Evolutionary conservation across 345 rosid species (phyloP).

Genomic region (Aethionema arabicum): DNA sequence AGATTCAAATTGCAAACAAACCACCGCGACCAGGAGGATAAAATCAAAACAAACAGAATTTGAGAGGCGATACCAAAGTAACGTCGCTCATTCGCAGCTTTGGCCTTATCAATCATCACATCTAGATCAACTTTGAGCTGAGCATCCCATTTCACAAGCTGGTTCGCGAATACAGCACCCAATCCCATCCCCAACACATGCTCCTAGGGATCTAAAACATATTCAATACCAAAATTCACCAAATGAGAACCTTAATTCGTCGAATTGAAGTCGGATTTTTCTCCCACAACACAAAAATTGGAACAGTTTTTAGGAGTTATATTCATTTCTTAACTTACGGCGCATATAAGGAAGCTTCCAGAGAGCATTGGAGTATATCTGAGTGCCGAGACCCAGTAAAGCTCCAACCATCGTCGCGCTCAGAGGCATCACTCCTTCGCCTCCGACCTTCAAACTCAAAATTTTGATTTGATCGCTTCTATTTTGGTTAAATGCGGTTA

Average conservation of each 20-base stretch:
- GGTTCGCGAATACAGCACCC: conserved; percentile 79
- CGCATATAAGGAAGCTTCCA: conserved; percentile 97
- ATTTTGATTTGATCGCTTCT: too few species aligned
- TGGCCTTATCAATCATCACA: conserved; percentile 83
- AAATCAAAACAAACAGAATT: neutral
- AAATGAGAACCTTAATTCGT: neutral
- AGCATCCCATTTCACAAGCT: conserved; percentile 90
- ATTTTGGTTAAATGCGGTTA: too few species aligned
- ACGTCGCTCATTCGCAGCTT: conserved; percentile 99
- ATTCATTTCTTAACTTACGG: conserved; percentile 43
- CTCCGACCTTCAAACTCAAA: conserved; percentile 19
- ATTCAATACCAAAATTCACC: conserved; percentile 11
- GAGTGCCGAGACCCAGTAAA: conserved; percentile 83
- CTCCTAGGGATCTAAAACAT: conserved; percentile 86
- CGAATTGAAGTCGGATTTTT: conserved; percentile 12
- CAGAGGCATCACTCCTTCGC: conserved; percentile 50
- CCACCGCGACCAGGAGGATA: neutral
- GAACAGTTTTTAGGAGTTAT: neutral
- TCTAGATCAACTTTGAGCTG: conserved; percentile 83
- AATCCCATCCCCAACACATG: conserved; percentile 89
- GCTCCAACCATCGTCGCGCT: conserved; percentile 85
- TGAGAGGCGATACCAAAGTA: conserved; percentile 57
- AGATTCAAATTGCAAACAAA: neutral
- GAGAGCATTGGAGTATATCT: conserved; percentile 93
- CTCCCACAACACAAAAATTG: neutral